Conservation (phyloP, 139 green algal species). For the Tetratostichococcus sp. region DNA sequence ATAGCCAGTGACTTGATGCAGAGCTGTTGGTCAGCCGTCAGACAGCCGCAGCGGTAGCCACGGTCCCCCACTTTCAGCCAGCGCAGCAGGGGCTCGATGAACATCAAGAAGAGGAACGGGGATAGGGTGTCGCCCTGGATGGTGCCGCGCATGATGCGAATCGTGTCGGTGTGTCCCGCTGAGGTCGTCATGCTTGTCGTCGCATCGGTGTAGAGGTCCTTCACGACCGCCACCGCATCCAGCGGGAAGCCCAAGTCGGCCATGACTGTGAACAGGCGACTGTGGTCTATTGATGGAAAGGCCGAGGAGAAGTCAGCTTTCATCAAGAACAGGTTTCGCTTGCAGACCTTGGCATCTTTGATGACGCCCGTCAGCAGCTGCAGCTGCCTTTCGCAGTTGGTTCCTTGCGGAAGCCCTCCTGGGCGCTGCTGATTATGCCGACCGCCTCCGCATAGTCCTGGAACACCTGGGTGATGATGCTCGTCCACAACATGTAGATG, state of each 20-base stretch:
- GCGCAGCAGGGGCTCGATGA: neutral
- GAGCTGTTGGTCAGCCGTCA: too few species aligned
- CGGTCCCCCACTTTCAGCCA: too few species aligned
- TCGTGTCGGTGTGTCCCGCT: neutral
- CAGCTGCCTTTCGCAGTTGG: slow-evolving; percentile 5
- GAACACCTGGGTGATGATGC: slow-evolving; percentile 15
- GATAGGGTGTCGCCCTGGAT: slow-evolving; percentile 6
- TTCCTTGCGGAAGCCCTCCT: slow-evolving; percentile 30
- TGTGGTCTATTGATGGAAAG: slow-evolving; percentile 39
- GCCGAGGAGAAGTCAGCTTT: slow-evolving; percentile 34
- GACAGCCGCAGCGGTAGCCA: too few species aligned
- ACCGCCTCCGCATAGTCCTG: slow-evolving; percentile 7
- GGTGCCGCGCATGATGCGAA: slow-evolving; percentile 9
- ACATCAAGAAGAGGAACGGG: slow-evolving; percentile 3
- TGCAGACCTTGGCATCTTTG: slow-evolving; percentile 11
- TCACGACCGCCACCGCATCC: slow-evolving; percentile 28
- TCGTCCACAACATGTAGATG: slow-evolving; percentile 40
- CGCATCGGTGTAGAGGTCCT: slow-evolving; percentile 33
- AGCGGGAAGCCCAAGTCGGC: slow-evolving; percentile 28
- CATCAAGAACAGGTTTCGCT: slow-evolving; percentile 22
- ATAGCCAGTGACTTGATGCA: too few species aligned
- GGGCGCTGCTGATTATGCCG: slow-evolving; percentile 18
- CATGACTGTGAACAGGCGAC: slow-evolving; percentile 31
- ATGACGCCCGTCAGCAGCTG: slow-evolving; percentile 24
- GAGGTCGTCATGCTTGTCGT: slow-evolving; percentile 12